Percentiles rank a stretch among this genome's conserved stretches.
phyloP scores from a whole-genome alignment of 1,139 yeast genomes.

The Pichia sp. region DNA sequence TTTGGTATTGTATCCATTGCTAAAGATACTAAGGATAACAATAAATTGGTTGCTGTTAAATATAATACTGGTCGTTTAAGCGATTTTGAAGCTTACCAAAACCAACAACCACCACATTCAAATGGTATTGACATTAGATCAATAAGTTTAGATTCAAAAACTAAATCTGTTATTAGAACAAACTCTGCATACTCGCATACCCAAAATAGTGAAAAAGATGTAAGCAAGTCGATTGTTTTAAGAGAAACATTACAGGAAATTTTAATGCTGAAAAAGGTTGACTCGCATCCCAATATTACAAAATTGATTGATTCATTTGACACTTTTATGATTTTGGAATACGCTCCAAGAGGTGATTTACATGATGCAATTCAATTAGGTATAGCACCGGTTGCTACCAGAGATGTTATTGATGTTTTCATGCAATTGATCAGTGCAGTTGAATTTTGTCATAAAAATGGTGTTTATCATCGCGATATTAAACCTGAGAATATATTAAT shows the following conservation, averaged over 20 bases:
- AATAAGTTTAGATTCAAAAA: conserved; percentile 16
- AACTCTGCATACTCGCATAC: conserved; percentile 20
- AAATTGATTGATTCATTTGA: conserved; percentile 70
- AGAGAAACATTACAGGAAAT: conserved; percentile 77
- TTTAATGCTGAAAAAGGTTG: conserved; percentile 62
- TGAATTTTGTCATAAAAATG: conserved; percentile 64
- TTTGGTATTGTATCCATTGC: conserved; percentile 90
- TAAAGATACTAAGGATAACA: conserved; percentile 48
- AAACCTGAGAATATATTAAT: conserved; percentile 95
- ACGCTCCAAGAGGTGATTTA: conserved; percentile 85
- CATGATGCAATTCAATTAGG: conserved; percentile 87
- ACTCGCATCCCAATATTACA: conserved; percentile 59
- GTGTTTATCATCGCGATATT: conserved; percentile 76
- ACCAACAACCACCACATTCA: conserved; percentile 9
- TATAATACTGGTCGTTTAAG: conserved; percentile 47
- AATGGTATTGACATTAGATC: conserved; percentile 14
- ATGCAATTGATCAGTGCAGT: conserved; percentile 73
- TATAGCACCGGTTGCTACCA: conserved; percentile 71
- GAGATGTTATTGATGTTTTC: conserved; percentile 69
- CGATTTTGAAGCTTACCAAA: conserved; percentile 29
- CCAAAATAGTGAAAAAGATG: conserved; percentile 14
- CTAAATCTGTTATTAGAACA: conserved; percentile 13
- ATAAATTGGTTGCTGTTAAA: conserved; percentile 73
- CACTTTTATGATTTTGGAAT: conserved; percentile 76
- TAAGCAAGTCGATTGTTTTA: conserved; percentile 24